phyloP scores from a whole-genome alignment of 179 eudicot genomes.

The Nepenthes alata region DNA sequence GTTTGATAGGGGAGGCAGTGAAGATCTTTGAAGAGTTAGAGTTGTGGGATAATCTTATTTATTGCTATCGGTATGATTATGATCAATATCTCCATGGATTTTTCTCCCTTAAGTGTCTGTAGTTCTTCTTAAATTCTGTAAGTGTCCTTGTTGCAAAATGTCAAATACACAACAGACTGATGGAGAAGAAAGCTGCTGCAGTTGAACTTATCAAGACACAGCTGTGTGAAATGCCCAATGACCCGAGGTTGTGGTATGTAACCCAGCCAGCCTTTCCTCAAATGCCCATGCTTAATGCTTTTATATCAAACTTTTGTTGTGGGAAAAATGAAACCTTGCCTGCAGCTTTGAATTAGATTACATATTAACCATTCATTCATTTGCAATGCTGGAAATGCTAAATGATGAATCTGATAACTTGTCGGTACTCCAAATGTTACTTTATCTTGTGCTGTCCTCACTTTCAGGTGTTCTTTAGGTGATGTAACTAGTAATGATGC shows the following conservation, averaged over 20 bases:
- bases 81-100: not conserved
- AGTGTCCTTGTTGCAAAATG: constrained; percentile 9
- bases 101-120: not conserved
- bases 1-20: constrained; percentile 83
- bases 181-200: constrained; percentile 87
- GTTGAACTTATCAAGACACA: constrained; percentile 71
- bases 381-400: not conserved
- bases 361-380: too few species aligned
- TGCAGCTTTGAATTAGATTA: not conserved
- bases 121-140: not conserved
- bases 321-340: not conserved
- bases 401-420: not conserved
- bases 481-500: constrained; percentile 72
- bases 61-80: constrained; percentile 58
- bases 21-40: constrained; percentile 81
- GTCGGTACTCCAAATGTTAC: not conserved
- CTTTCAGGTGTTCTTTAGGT: constrained; percentile 77
- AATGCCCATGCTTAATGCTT: too few species aligned
- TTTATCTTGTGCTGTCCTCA: not conserved
- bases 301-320: not conserved
- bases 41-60: constrained; percentile 88
- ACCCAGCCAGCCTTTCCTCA: constrained; percentile 1
- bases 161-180: constrained; percentile 20
- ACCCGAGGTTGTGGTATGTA: constrained; percentile 76
- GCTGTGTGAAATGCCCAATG: constrained; percentile 53